phyloP scores from a whole-genome alignment of 257 asterid species.

The Ligustrum vulgare region DNA sequence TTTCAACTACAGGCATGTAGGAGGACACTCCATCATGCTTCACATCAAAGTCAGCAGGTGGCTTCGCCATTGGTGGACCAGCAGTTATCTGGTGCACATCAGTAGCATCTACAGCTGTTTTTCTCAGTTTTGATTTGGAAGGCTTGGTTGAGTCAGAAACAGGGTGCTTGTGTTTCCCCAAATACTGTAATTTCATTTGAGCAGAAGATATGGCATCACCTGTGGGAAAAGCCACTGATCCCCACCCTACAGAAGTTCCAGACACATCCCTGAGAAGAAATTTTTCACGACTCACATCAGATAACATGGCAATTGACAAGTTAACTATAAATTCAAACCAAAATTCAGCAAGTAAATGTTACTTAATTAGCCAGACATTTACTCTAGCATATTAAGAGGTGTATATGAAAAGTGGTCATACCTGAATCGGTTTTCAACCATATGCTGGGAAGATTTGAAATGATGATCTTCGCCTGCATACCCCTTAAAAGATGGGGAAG shows the following conservation, averaged over 20 bases:
- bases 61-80: constrained; percentile 36
- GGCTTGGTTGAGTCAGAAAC: constrained; percentile 51
- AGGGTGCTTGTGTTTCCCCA: constrained; percentile 65
- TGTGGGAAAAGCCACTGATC: constrained; percentile 40
- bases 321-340: not conserved
- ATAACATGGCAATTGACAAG: not conserved
- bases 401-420: constrained; percentile 26
- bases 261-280: constrained; percentile 45
- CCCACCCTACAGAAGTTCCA: constrained; percentile 39
- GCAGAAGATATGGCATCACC: constrained; percentile 41
- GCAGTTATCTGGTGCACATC: constrained; percentile 29
- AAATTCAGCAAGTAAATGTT: not conserved
- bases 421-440: constrained; percentile 66
- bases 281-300: not conserved
- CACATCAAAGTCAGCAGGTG: constrained; percentile 32
- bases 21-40: constrained; percentile 32
- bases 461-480: constrained; percentile 33
- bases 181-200: constrained; percentile 35
- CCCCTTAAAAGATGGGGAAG: constrained; percentile 37
- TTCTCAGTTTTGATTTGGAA: constrained; percentile 61
- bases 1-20: constrained; percentile 42
- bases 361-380: not conserved
- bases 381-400: not conserved
- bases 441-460: constrained; percentile 45
- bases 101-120: constrained; percentile 39